A percentile compares a stretch with the other conserved stretches of the same genome.
Evolutionary conservation across 1,284 basidiomycete genomes (phyloP).

Genomic region (Cryptococcus neoformans): DNA sequence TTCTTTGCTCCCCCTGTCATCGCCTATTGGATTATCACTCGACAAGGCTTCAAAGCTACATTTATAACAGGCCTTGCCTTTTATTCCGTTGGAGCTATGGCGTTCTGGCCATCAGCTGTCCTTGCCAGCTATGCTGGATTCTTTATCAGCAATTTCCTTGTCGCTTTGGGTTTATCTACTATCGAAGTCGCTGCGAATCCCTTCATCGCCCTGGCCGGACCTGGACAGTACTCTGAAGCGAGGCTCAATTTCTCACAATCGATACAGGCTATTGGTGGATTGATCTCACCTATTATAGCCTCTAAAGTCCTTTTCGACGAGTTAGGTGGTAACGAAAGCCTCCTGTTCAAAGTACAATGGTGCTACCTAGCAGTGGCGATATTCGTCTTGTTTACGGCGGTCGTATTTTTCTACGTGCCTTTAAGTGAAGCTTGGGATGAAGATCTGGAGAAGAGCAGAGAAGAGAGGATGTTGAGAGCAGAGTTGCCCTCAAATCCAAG

Average conservation of each 20-base stretch:
- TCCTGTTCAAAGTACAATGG: constrained; percentile 47
- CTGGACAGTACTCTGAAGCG: constrained; percentile 39
- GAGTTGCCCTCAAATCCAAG: constrained; percentile 12
- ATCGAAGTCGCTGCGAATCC: constrained; percentile 48
- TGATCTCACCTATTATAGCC: constrained; percentile 41
- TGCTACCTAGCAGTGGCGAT: constrained; percentile 47
- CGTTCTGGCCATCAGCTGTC: constrained; percentile 48
- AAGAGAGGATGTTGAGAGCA: constrained; percentile 23
- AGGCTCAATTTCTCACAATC: constrained; percentile 47
- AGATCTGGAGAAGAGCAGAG: constrained; percentile 38
- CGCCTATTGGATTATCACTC: constrained; percentile 38
- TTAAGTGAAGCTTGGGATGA: constrained; percentile 40
- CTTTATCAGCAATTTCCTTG: constrained; percentile 46
- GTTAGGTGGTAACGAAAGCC: constrained; percentile 10
- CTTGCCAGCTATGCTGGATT: constrained; percentile 42
- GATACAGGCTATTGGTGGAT: constrained; percentile 41
- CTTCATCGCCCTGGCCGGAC: constrained; percentile 49
- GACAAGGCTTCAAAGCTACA: constrained; percentile 44
- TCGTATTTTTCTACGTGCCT: constrained; percentile 47
- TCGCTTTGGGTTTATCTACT: constrained; percentile 37
- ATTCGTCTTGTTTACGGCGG: constrained; percentile 42
- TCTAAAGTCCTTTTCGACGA: constrained; percentile 35
- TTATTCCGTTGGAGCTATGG: constrained; percentile 42
- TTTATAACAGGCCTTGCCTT: constrained; percentile 46
- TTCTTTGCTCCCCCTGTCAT: constrained; percentile 32